Conservation (phyloP, 345 rosid species). For the Stellera chamaejasme region DNA sequence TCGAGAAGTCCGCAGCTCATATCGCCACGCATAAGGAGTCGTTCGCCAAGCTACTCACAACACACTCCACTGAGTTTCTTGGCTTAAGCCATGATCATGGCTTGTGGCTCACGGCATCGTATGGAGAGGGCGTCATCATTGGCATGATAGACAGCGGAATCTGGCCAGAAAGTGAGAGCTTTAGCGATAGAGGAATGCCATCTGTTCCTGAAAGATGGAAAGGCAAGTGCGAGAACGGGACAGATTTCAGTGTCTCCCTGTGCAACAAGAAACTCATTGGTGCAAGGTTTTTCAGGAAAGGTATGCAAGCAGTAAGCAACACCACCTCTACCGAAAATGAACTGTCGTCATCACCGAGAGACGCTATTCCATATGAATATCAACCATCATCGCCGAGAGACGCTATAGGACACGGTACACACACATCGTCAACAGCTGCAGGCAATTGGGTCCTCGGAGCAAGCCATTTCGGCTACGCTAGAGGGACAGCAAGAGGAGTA, state of each 20-base stretch:
- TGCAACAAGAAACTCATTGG: slow-evolving; percentile 8
- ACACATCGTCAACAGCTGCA: slow-evolving; percentile 33
- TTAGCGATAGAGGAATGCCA: slow-evolving; percentile 18
- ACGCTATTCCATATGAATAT: too few relatives aligned
- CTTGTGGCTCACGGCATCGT: slow-evolving; percentile 29
- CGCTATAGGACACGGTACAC: slow-evolving; percentile 27
- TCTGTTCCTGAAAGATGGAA: slow-evolving; percentile 27
- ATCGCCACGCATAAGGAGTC: slow-evolving; percentile 16
- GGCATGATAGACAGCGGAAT: slow-evolving; percentile 31
- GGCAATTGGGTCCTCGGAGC: too few relatives aligned
- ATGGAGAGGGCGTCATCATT: slow-evolving; percentile 28
- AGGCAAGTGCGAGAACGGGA: too few relatives aligned
- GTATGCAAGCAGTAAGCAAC: slow-evolving; percentile 13
- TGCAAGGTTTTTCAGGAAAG: slow-evolving; percentile 25
- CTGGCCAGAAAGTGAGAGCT: slow-evolving; percentile 36
- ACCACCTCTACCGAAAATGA: too few relatives aligned
- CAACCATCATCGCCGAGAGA: slow-evolving; percentile 18
- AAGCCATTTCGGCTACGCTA: too few relatives aligned
- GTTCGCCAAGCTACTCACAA: slow-evolving; percentile 27
- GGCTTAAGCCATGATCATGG: too few relatives aligned
- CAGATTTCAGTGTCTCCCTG: too few relatives aligned
- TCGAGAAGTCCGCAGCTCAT: slow-evolving; percentile 1
- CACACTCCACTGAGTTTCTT: too few relatives aligned
- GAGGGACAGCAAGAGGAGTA: slow-evolving; percentile 32
- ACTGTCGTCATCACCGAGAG: too few relatives aligned